Base-by-base conservation (phyloP, 768 basidiomycete species). In the Tubosaeta sp. region DNA sequence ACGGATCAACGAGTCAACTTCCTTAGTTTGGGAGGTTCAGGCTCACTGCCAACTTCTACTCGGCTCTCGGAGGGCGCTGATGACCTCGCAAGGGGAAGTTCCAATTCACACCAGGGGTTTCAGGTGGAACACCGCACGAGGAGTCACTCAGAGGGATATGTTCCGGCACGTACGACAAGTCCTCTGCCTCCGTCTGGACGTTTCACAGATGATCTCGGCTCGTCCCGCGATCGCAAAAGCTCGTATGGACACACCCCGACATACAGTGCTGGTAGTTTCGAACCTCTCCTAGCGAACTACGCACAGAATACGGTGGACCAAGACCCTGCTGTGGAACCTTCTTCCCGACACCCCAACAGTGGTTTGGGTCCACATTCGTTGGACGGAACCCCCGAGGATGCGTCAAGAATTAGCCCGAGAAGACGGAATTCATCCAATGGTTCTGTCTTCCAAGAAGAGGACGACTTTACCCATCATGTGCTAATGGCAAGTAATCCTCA, bases 91-190 rank as follows among this genome's bases (percentile, higher is more conserved):
- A 58, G 46, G 37, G 55, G 48, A 8, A 56, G 61, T 26, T 79
- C 72, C 63, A 81, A 85, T 60, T 84, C 83, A 4, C 83, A 81
- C 61, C 70, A 74, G 0, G 81, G 80, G 26, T 77, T 74, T 57
- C 19, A 50, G 48, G 43, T 49, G 26, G 54, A 56, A 57, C 62
- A 46, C 39, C 62, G 19, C 27, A 22, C 42, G 27, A 25, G 41
- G 31, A 52, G 48, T 34, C 50, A 57, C 33, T 60, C 67, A 42
- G 56, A 59, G 26, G 81, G 77, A 9, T 82, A 83, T 57, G 49
- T 69, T 17, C 73, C 76, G 34, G 74, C 78, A 14, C 73, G 74
- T 31, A 74, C 79, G n/a, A 64, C 71, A 16, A 77, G 73, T 61
- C 75, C 81, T 41, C 74, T 78, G 5, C 75, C 75, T 5, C 66